phyloP scores from a whole-genome alignment of 2,329 filamentous ascomycete genomes.

The Ascochyta clinopodiicola region DNA sequence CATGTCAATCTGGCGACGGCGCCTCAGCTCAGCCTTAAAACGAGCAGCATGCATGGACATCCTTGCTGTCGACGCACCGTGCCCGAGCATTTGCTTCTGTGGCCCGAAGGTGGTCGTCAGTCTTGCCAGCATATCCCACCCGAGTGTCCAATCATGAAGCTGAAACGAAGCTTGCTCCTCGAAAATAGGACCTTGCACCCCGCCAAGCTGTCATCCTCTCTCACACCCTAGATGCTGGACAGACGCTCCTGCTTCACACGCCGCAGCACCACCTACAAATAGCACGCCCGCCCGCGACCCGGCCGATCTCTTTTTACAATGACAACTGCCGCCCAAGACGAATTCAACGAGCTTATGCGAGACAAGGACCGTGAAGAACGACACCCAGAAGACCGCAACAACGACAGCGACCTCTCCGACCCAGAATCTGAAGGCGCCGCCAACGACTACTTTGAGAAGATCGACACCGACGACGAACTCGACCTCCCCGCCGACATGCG shows the following conservation, averaged over 20 bases:
- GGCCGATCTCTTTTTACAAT: slow-evolving; percentile 41
- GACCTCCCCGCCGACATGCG: slow-evolving; percentile 61
- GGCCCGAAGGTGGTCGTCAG: slow-evolving; percentile 16
- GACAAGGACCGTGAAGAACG: slow-evolving; percentile 52
- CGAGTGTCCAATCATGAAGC: slow-evolving; percentile 29
- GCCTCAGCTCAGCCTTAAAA: slow-evolving; percentile 22
- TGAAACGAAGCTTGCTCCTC: slow-evolving; percentile 19
- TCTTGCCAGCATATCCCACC: slow-evolving; percentile 14
- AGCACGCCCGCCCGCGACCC: slow-evolving; percentile 11
- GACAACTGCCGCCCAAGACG: slow-evolving; percentile 57
- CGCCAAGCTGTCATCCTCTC: slow-evolving; percentile 22
- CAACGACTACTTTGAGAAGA: slow-evolving; percentile 64
- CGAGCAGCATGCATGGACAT: slow-evolving; percentile 8
- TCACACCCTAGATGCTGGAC: slow-evolving; percentile 11
- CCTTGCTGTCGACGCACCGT: slow-evolving; percentile 8
- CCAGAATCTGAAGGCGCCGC: slow-evolving; percentile 58
- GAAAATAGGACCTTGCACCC: slow-evolving; percentile 19
- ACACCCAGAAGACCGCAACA: slow-evolving; percentile 57
- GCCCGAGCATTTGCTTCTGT: slow-evolving; percentile 6
- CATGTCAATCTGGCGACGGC: slow-evolving; percentile 17
- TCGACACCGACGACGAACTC: slow-evolving; percentile 58
- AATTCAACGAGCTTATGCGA: slow-evolving; percentile 59
- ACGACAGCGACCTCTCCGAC: slow-evolving; percentile 69
- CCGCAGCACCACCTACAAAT: slow-evolving; percentile 21
- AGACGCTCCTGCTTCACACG: slow-evolving; percentile 11